A percentile compares a stretch with the other conserved stretches of the same genome.
phyloP scores from a whole-genome alignment of 306 rosid species.

The Vigna reflexopilosa region DNA sequence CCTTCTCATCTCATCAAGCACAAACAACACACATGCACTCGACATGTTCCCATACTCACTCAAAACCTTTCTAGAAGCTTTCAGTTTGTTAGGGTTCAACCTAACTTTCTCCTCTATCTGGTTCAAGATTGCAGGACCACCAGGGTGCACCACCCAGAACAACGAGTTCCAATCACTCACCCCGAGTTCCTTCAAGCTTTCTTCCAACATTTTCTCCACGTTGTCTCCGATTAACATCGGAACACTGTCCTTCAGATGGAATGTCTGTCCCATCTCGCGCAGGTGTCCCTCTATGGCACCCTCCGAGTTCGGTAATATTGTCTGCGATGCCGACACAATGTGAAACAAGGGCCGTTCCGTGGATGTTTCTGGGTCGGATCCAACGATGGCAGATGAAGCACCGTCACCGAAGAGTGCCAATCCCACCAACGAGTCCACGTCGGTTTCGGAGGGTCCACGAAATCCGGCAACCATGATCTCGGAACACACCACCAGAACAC shows the following conservation, averaged over 20 bases:
- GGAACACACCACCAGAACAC: slow-evolving; percentile 50
- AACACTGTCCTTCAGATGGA: slow-evolving; percentile 32
- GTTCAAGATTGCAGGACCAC: slow-evolving; percentile 50
- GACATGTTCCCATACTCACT: slow-evolving; percentile 56
- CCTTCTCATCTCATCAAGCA: slow-evolving; percentile 53
- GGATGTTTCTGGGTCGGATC: slow-evolving; percentile 22
- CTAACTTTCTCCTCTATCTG: slow-evolving; percentile 32
- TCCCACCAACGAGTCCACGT: slow-evolving; percentile 49
- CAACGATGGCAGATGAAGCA: slow-evolving; percentile 46
- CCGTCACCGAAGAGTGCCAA: slow-evolving; percentile 55
- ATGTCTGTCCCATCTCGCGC: slow-evolving; percentile 51
- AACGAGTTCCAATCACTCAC: slow-evolving; percentile 46
- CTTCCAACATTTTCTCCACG: slow-evolving; percentile 34
- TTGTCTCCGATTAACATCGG: slow-evolving; percentile 32
- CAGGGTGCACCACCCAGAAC: slow-evolving; percentile 47
- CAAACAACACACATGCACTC: slow-evolving; percentile 40
- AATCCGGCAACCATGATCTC: slow-evolving; percentile 38
- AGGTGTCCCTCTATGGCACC: slow-evolving; percentile 47
- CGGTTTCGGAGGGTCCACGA: slow-evolving; percentile 36
- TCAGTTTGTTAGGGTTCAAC: slow-evolving; percentile 45
- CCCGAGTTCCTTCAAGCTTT: slow-evolving; percentile 19
- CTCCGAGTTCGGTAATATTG: slow-evolving; percentile 42
- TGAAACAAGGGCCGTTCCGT: slow-evolving; percentile 35
- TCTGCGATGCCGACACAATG: slow-evolving; percentile 7
- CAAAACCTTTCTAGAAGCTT: slow-evolving; percentile 40